Conservation (phyloP, 2,329 filamentous ascomycete genomes). For the Clonostachys sp. region DNA sequence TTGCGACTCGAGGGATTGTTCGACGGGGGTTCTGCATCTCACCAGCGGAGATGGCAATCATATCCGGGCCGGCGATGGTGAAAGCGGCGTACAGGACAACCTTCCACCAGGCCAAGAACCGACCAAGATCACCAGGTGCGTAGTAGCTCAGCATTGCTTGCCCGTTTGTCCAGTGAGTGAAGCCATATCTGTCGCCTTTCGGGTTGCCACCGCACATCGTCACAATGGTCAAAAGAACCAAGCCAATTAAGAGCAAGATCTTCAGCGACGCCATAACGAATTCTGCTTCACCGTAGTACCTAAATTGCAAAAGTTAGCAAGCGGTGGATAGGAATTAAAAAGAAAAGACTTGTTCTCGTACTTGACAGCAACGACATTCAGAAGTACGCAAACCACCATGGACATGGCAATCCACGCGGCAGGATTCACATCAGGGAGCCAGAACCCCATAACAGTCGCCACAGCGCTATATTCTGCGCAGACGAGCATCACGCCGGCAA, state of each 20-base stretch:
- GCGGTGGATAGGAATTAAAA: too few relatives aligned
- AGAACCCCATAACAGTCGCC: slow-evolving; percentile 24
- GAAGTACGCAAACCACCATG: slow-evolving; percentile 17
- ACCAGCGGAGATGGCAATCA: slow-evolving; percentile 58
- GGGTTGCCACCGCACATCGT: slow-evolving; percentile 83
- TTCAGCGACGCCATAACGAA: slow-evolving; percentile 72
- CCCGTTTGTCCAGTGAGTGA: slow-evolving; percentile 61
- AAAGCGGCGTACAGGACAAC: slow-evolving; percentile 39
- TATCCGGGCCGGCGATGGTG: slow-evolving; percentile 57
- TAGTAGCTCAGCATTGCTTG: slow-evolving; percentile 67
- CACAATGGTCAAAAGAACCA: slow-evolving; percentile 75
- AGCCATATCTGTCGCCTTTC: slow-evolving; percentile 65
- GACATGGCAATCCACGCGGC: slow-evolving; percentile 35
- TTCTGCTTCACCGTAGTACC: slow-evolving; percentile 71
- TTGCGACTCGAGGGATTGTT: slow-evolving; percentile 42
- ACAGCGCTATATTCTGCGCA: slow-evolving; percentile 24
- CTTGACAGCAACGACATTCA: slow-evolving; percentile 19
- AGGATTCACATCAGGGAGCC: slow-evolving; percentile 21
- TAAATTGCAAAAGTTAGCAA: too few relatives aligned
- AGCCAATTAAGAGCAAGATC: slow-evolving; percentile 64
- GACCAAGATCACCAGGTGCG: slow-evolving; percentile 57
- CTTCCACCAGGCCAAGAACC: slow-evolving; percentile 62
- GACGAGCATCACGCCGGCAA: slow-evolving; percentile 23
- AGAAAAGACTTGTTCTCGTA: slow-evolving; percentile 2
- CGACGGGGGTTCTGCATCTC: slow-evolving; percentile 47